Base-by-base conservation (phyloP, 768 basidiomycete genomes). In the Lactifluus subvellereus region DNA sequence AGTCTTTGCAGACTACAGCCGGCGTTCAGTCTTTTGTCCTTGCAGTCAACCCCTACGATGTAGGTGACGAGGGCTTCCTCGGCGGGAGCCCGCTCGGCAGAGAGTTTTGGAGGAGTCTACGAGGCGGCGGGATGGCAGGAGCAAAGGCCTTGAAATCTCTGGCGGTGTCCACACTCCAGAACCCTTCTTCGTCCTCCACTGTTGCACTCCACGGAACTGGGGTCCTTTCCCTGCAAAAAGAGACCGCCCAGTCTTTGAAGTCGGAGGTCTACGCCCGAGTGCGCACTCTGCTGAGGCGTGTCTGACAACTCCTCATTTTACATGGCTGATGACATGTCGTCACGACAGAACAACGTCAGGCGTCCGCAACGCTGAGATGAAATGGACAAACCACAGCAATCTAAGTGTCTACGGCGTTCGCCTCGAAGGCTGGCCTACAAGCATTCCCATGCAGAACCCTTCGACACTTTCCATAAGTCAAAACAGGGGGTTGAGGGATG, bases 281-380 rank as follows among this genome's bases (percentile, higher is more conserved):
- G 27, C 67, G 67, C 45, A 40, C 49, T 20, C 42, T 67, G 43
- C 56, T 68, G 35, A 59, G 67, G 67, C 55, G 35, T 13, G 64
- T 57, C 30, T 40, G 38, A 43, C 14, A 50, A 55, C 7, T 52
- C 54, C 27, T 52, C 30, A 14, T 50, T 50, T 54, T 35, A 30
- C 33, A 43, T 66, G 35, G 48, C 48, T 49, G 42, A 65, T 35
- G 38, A 64, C 43, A 55, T 53, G 11, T 66, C 35, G 27, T 61
- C 38, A 61, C 52, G 30, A 13, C 61, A 87, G 86, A 71, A 69
- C 77, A 4, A 78, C 77, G 7, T 84, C 83, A 66, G 85, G 85
- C 8, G 72, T 83, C 20, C 83, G 82, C 11, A 83, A 78, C 58
- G 86, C 87, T 22, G 87, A 88, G 68, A 88, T 88, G 87, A 87